Percentiles rank a stretch among this genome's conserved stretches.
These are phyloP conservation scores for Conidiobolus incongruus DNA, from an alignment of 371 early-diverging fungal genomes.

Conservation along the genomic window DNA sequence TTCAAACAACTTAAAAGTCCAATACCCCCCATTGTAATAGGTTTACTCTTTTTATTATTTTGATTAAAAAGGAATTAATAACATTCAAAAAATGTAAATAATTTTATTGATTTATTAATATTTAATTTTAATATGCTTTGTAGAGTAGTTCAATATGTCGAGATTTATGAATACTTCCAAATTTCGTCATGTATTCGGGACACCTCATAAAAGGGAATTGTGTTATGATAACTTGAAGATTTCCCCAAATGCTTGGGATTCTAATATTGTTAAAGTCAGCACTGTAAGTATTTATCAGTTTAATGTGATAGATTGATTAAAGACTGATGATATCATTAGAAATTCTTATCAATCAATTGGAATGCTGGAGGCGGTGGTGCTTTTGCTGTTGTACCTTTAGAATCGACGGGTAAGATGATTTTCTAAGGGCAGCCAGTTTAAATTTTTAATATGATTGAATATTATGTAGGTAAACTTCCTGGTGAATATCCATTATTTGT, in stretches of 20 bases:
- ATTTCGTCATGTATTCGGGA: constrained; percentile 89
- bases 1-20: no score
- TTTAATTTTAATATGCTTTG: no score
- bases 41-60: no score
- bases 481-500: constrained; percentile 68
- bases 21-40: no score
- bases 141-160: no score
- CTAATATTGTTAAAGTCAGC: constrained; percentile 85
- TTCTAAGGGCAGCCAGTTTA: neutral
- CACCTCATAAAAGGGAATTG: constrained; percentile 62
- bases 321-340: constrained; percentile 18
- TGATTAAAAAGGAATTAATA: no score
- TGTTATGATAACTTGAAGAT: constrained; percentile 89
- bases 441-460: neutral
- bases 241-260: constrained; percentile 87
- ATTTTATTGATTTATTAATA: no score
- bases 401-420: constrained; percentile 34
- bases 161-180: constrained; percentile 59
- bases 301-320: neutral
- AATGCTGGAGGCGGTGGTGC: constrained; percentile 93
- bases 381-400: constrained; percentile 79
- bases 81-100: no score
- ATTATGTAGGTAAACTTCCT: constrained; percentile 44
- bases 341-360: constrained; percentile 85
- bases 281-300: constrained; percentile 25